Base-by-base conservation (phyloP, 345 rosid species). In the Melaleuca quinquenervia region DNA sequence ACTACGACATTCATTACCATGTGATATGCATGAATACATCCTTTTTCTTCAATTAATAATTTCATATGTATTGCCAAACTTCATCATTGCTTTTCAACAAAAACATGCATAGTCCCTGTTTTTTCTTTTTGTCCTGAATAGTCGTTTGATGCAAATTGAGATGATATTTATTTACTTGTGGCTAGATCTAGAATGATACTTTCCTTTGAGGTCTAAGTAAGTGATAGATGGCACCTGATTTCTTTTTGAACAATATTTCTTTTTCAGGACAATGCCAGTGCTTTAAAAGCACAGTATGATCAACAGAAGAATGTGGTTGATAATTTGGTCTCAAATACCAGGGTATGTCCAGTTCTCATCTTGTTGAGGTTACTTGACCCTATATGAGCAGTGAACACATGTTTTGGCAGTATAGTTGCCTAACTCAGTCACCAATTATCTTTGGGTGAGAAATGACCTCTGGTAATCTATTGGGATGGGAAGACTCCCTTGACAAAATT, bases 251-350 rank as follows among this genome's bases (percentile, higher is more conserved):
- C 26, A 18, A 70, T 70, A 70, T 36, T 22, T 12, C 50, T 84
- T 74, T 85, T 89, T 87, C 92, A 95, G 98, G 96, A 93, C 86
- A 94, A 90, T 88, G 95, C 94, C 51, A 90, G 53, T 87, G 20
- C 93, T 87, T 83, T 95, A 90, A 94, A 91, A 92, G 89, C 93
- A 86, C 96, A 94, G 85, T 93, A 89, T 45, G 96, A 94, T 88
- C 98, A 95, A 58, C 98, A 95, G 87, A 92, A 89, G 90, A 82
- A 48, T 87, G 94, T 94, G 85, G 95, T 93, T 60, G 93, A 94
- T 24, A 95, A 91, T 90, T 94, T 95, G 76, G 93, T 94, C 86
- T 91, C 98, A 51, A 95, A 95, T 90, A 95, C 98, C 52, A 91
- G 91, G 95, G 98, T 94, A 91, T 85, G 88, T 70, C 26, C 32